Evolutionary conservation across 2,329 filamentous ascomycete species (phyloP).

Genomic region (Dichotomopilus funicola): DNA sequence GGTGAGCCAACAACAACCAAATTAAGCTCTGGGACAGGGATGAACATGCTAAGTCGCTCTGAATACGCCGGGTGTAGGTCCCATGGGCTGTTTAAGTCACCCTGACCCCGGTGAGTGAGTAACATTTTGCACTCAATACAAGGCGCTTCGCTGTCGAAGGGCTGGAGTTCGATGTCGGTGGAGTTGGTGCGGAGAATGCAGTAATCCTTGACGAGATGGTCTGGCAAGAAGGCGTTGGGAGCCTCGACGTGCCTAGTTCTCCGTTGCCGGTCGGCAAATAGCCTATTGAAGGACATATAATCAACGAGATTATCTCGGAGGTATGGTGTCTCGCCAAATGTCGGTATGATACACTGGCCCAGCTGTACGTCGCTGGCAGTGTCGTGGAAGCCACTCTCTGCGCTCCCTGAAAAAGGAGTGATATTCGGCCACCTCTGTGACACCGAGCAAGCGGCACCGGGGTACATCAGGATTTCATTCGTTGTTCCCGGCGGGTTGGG

Average conservation of each 20-base stretch:
- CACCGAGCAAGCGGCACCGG: neutral
- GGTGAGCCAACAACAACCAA: conserved; percentile 61
- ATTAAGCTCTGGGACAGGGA: conserved; percentile 62
- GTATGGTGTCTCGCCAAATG: conserved; percentile 12
- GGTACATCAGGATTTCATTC: neutral
- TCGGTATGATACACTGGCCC: conserved; percentile 17
- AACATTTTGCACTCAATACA: conserved; percentile 29
- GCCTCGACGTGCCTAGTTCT: conserved; percentile 3
- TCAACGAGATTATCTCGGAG: conserved; percentile 1
- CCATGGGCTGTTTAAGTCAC: conserved; percentile 19
- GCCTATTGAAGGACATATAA: conserved; percentile 1
- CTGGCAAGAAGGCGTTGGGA: conserved; percentile 3
- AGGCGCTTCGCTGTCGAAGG: conserved; percentile 24
- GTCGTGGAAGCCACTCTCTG: conserved; percentile 11
- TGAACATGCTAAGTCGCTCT: conserved; percentile 55
- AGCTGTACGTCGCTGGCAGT: conserved; percentile 14
- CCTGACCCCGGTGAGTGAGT: conserved; percentile 26
- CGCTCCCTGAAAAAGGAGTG: neutral
- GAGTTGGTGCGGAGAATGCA: conserved; percentile 43
- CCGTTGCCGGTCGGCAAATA: neutral
- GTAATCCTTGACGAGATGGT: conserved; percentile 17
- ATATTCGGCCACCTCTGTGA: neutral
- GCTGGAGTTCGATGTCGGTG: conserved; percentile 43
- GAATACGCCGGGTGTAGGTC: conserved; percentile 30
- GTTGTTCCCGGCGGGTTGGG: neutral